Base-by-base conservation (phyloP, 2,329 filamentous ascomycete species). In the Dactylellina leptospora region DNA sequence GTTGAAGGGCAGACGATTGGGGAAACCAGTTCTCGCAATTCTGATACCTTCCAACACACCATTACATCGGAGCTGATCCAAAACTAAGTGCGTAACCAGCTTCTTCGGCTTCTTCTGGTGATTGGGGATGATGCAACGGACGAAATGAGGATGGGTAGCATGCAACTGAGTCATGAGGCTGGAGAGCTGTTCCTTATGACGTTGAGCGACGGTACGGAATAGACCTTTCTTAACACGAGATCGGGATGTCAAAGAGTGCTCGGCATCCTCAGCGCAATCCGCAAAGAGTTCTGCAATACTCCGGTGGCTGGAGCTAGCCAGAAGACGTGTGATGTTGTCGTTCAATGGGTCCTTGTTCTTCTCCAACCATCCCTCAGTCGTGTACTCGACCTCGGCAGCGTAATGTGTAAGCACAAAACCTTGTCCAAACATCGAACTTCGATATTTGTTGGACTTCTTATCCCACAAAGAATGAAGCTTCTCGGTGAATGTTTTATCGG, bases 271-370 rank as follows among this genome's bases (percentile, higher is more conserved):
- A 5, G 88, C 89, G 77, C 93, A 99, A 79, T 99, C 96, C 3
- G 86, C 83, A 79, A 99, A 99, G 0, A 99, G 84, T 38, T 85
- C 85, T 1, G 92, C 91, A 73, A 97, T 85, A 78, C 99, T 93
- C 74, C 86, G 87, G 78, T 97, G 89, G 1, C 85, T 87, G 0
- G 96, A 99, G 11, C 85, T 84, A 36, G 93, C 91, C 33, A 99
- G 85, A 5, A 99, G 84, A 20, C 92, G 87, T 0, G 96, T 99
- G 74, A 99, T 85, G 74, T 97, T 99, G 83, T 99, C 96, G 77
- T 97, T 97, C 47, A 99, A 81, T 0, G 95, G 96, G 77, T 99
- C 95, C 80, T 99, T 99, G 83, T 99, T 99, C 84, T 97, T 99
- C 80, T 97, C 93, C 30, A 99, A 82, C 95, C 95, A 99, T 66